phyloP scores from a whole-genome alignment of 768 basidiomycete species.

The Leccinellum rugosiceps region DNA sequence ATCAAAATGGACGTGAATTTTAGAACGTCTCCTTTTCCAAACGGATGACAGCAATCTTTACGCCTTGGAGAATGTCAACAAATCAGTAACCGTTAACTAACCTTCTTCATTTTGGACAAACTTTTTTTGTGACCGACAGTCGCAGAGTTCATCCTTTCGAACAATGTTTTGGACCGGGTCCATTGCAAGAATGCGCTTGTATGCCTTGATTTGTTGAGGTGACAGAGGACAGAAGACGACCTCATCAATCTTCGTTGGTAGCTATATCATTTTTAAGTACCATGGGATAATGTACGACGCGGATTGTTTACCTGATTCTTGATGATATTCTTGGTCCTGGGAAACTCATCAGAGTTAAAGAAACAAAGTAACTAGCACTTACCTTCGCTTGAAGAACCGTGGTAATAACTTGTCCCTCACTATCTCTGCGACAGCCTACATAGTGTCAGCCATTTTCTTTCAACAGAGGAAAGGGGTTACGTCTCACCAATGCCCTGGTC shows the following conservation, averaged over 20 bases:
- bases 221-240: conserved; percentile 94
- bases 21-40: conserved; percentile 54
- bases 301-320: conserved; percentile 50
- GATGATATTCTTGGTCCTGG: conserved; percentile 74
- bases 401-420: conserved; percentile 73
- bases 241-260: conserved; percentile 85
- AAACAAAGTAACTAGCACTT: conserved; percentile 1
- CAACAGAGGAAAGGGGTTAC: not conserved
- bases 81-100: not conserved
- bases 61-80: conserved; percentile 39
- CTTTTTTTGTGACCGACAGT: conserved; percentile 63
- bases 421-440: conserved; percentile 54
- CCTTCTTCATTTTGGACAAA: conserved; percentile 29
- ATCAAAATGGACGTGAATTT: conserved; percentile 79
- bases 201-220: conserved; percentile 62
- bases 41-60: conserved; percentile 54
- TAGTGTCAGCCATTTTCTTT: not conserved
- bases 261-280: conserved; percentile 36
- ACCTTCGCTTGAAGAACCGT: conserved; percentile 80
- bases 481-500: conserved; percentile 48
- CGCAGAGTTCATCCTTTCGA: conserved; percentile 66
- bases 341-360: not conserved
- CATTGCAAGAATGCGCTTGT: conserved; percentile 66
- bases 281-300: not conserved
- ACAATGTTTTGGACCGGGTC: conserved; percentile 69